Base-by-base conservation (phyloP, 2,329 filamentous ascomycete genomes). In the Canariomyces notabilis region DNA sequence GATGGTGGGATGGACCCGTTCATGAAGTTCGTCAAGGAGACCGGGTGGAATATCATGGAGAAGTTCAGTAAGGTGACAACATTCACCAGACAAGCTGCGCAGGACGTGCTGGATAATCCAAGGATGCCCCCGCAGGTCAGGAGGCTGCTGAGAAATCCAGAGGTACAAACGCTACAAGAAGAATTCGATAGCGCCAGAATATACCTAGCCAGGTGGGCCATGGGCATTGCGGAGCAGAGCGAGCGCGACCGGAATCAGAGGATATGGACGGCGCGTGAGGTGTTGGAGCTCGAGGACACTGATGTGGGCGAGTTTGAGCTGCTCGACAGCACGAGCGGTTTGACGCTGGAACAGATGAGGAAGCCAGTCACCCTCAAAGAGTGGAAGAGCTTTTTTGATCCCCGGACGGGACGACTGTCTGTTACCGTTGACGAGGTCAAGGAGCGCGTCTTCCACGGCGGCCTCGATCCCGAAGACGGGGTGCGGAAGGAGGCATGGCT, bases 221-320 rank as follows among this genome's bases (percentile, higher is more conserved):
- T 98, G 93, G 89, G 89, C 6, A 95, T 98, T 54, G 90, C 93
- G 0, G 94, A 98, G 64, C 93, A 98, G 69, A 91, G 90, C 59
- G 93, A 98, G 61, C 77, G 82, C 32, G 93, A 98, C 58, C 75
- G 85, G 19, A 87, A 82, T 42, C 85, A 90, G 64, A 76, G 90
- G 37, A 90, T 95, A 61, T 98, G 89, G 87, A 96, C 90, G 0
- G 91, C 89, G 1, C 83, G 83, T 54, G 93, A 98, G 67, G 85
- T 96, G 4, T 74, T 97, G 59, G 90, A 95, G 59, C 85, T 94
- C 64, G 94, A 98, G 63, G 86, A 96, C 55, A 96, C 89, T 22
- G 89, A 89, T 50, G 87, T 98, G 1, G 94, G 93, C 6, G 89
- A 96, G 54, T 98, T 98, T 62, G 93, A 98, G 67, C 81, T 98